Evolutionary conservation across 108 stramenopile genomes (phyloP).

Genomic region (Craspedostauros australis): DNA sequence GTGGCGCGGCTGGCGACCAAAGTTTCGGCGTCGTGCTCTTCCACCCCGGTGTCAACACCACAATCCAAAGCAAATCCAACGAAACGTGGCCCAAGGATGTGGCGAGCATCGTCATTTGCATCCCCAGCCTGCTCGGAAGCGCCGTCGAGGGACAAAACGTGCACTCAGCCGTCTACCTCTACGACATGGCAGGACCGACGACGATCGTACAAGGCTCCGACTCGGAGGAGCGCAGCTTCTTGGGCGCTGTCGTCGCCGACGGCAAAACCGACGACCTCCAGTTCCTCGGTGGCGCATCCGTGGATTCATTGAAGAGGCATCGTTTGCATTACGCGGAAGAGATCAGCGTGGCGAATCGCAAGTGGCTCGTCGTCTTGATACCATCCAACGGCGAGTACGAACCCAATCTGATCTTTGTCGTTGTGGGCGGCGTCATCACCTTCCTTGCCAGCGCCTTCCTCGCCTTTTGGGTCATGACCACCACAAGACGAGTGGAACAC

Average conservation of each 20-base stretch:
- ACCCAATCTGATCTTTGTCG: constrained; percentile 8
- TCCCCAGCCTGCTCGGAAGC: constrained; percentile 10
- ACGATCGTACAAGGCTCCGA: neutral
- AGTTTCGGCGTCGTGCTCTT: constrained; percentile 17
- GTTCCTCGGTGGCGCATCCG: neutral
- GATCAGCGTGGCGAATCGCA: constrained; percentile 3
- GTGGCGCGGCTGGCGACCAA: no score
- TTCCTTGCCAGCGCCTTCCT: constrained; percentile 12
- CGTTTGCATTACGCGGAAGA: neutral
- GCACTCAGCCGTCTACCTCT: constrained; percentile 10
- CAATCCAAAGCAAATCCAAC: neutral
- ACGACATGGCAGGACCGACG: constrained; percentile 7
- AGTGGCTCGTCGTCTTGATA: constrained; percentile 5
- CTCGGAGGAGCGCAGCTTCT: neutral
- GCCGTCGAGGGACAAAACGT: neutral
- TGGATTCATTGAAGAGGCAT: neutral
- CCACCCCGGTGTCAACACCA: constrained; percentile 14
- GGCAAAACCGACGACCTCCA: no score
- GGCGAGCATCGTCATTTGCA: constrained; percentile 23
- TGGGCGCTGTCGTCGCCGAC: neutral
- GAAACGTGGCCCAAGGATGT: constrained; percentile 17
- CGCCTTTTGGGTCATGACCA: constrained; percentile 17
- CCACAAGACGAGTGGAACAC: neutral
- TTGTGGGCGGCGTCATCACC: constrained; percentile 19
- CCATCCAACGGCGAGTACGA: constrained; percentile 6